Percentiles rank a stretch among this genome's conserved stretches.
These are phyloP conservation scores for Byssoonygena ceratinophila DNA, from an alignment of 2,329 filamentous ascomycete species.

Conservation along the genomic window DNA sequence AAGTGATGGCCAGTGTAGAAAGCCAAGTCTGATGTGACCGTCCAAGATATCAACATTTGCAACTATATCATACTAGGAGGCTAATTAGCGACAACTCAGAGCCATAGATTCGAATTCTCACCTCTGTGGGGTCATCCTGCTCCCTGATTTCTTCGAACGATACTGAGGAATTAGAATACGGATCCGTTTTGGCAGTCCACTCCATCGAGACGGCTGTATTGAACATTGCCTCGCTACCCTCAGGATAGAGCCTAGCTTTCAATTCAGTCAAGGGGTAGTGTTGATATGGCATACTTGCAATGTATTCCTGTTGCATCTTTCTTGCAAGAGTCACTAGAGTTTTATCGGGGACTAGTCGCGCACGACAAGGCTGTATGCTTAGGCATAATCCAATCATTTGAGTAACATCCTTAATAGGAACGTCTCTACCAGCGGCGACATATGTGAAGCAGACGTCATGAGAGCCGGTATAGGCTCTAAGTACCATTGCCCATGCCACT, in stretches of 20 bases:
- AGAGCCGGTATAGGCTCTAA: slow-evolving; percentile 40
- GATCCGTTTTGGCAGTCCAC: slow-evolving; percentile 9
- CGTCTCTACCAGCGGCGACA: slow-evolving; percentile 12
- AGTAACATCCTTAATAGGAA: slow-evolving; percentile 7
- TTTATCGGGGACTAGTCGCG: neutral
- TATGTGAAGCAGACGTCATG: slow-evolving; percentile 44
- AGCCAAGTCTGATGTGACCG: slow-evolving; percentile 7
- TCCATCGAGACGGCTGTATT: slow-evolving; percentile 13
- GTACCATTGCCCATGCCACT: slow-evolving; percentile 38
- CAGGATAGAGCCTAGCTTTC: slow-evolving; percentile 8
- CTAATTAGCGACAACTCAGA: neutral
- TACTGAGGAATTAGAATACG: slow-evolving; percentile 5
- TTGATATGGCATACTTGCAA: slow-evolving; percentile 32
- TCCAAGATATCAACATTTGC: slow-evolving; percentile 13
- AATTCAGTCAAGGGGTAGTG: slow-evolving; percentile 13
- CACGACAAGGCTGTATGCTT: slow-evolving; percentile 11
- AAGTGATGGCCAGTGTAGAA: slow-evolving; percentile 12
- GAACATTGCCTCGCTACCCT: slow-evolving; percentile 13
- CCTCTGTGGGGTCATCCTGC: slow-evolving; percentile 13
- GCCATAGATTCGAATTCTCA: neutral
- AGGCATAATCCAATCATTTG: slow-evolving; percentile 12
- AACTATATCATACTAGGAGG: slow-evolving; percentile 9
- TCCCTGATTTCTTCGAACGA: slow-evolving; percentile 10
- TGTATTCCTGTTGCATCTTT: slow-evolving; percentile 39
- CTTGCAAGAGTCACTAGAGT: slow-evolving; percentile 34